These are phyloP conservation scores for Elaeis oleifera DNA, from an alignment of 202 grass and related monocot genomes.

Conservation along the genomic window DNA sequence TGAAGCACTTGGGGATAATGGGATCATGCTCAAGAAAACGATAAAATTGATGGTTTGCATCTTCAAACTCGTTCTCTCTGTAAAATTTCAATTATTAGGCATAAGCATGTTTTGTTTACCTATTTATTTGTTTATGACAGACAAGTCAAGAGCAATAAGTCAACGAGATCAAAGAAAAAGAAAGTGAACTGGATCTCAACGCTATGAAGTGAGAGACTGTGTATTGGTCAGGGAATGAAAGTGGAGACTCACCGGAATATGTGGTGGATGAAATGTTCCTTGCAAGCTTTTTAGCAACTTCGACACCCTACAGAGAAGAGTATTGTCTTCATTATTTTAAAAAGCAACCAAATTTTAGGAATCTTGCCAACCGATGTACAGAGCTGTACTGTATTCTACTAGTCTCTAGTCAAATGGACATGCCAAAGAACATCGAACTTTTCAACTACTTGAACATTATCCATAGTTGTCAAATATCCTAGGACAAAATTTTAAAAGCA, in stretches of 20 bases:
- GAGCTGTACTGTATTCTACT: no score
- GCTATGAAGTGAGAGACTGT: not conserved
- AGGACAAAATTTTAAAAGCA: no score
- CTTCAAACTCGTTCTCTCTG: conserved; percentile 86
- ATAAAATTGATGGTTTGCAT: conserved; percentile 65
- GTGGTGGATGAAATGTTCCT: conserved; percentile 97
- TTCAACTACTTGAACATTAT: no score
- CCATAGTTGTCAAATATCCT: no score
- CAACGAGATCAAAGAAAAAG: no score
- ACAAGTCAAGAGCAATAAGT: no score
- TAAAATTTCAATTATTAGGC: not conserved
- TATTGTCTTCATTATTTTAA: no score
- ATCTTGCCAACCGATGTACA: no score
- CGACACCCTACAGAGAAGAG: conserved; percentile 46
- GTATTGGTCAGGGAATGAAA: not conserved
- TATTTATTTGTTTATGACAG: no score
- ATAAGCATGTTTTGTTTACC: not conserved
- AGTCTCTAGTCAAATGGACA: no score
- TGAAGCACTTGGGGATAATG: conserved; percentile 50
- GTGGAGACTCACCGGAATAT: conserved; percentile 53
- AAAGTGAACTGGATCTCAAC: no score
- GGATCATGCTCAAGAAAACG: conserved; percentile 93
- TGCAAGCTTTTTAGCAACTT: conserved; percentile 81
- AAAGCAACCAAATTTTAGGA: conserved; percentile 20
- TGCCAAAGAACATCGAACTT: no score